phyloP scores from a whole-genome alignment of 805 yeast species.

The Candida andamanensis region DNA sequence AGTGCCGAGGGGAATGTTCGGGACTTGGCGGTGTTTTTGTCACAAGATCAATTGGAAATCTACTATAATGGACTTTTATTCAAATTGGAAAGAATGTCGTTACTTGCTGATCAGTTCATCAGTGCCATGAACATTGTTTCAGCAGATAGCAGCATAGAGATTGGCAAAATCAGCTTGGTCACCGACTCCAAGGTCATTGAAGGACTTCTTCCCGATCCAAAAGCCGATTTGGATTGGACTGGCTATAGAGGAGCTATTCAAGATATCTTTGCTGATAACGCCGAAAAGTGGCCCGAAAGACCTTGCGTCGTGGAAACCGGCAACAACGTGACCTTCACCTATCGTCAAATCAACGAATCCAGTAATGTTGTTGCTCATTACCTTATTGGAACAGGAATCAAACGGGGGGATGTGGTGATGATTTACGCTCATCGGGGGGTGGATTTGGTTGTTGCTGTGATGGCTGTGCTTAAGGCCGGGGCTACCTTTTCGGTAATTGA shows the following conservation, averaged over 20 bases:
- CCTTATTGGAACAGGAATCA: slow-evolving; percentile 72
- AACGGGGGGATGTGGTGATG: slow-evolving; percentile 93
- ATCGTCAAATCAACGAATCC: slow-evolving; percentile 85
- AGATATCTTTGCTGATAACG: slow-evolving; percentile 87
- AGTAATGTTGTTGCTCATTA: slow-evolving; percentile 92
- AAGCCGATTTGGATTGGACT: slow-evolving; percentile 80
- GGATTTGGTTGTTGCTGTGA: slow-evolving; percentile 91
- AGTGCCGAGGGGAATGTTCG: slow-evolving; percentile 51
- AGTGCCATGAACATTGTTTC: slow-evolving; percentile 40
- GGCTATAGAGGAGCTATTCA: slow-evolving; percentile 94
- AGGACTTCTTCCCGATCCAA: slow-evolving; percentile 79
- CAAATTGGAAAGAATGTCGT: slow-evolving; percentile 60
- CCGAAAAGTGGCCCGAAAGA: slow-evolving; percentile 77
- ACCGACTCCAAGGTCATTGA: slow-evolving; percentile 64
- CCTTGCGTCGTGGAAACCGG: slow-evolving; percentile 88
- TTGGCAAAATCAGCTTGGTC: slow-evolving; percentile 62
- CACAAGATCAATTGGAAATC: slow-evolving; percentile 35
- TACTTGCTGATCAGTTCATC: slow-evolving; percentile 67
- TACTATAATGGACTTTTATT: slow-evolving; percentile 75
- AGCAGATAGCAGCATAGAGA: slow-evolving; percentile 31
- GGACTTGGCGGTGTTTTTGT: slow-evolving; percentile 54
- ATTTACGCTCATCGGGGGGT: slow-evolving; percentile 97
- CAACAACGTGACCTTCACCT: slow-evolving; percentile 69
- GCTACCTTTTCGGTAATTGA: slow-evolving; percentile 98
- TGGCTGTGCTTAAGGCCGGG: slow-evolving; percentile 98